A percentile compares a stretch with the other conserved stretches of the same genome.
phyloP scores from a whole-genome alignment of 495 filamentous ascomycete genomes.

The Penicillium macrosclerotiorum region DNA sequence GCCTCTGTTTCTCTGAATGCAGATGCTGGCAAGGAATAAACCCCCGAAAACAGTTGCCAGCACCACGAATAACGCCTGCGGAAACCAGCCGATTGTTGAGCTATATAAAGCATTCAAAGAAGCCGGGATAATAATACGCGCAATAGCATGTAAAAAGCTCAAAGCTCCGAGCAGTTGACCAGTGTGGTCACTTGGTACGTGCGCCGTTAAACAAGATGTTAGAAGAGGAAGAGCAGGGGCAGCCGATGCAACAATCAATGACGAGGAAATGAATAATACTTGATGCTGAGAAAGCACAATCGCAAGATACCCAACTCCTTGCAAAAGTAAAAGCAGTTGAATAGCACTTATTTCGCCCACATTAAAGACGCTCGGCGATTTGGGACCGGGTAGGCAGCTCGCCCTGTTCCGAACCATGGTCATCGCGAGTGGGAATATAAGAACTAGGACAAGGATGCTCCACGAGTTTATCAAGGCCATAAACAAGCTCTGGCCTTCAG shows the following conservation, averaged over 20 bases:
- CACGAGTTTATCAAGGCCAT: slow-evolving; percentile 1
- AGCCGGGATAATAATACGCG: slow-evolving; percentile 1
- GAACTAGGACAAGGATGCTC: slow-evolving; percentile 7
- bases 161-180: slow-evolving; percentile 6
- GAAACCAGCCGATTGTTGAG: slow-evolving; percentile 1
- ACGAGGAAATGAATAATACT: neutral
- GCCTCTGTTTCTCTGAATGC: too few relatives aligned
- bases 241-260: slow-evolving; percentile 4
- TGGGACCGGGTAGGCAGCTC: neutral
- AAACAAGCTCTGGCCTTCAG: slow-evolving; percentile 3
- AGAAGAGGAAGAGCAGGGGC: slow-evolving; percentile 4
- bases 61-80: slow-evolving; percentile 3
- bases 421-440: slow-evolving; percentile 3
- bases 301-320: neutral
- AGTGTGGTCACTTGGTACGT: slow-evolving; percentile 1
- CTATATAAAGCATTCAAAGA: slow-evolving; percentile 8
- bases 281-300: neutral
- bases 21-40: neutral
- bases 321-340: neutral
- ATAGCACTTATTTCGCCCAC: slow-evolving; percentile 6
- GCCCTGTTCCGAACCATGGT: neutral
- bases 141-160: slow-evolving; percentile 11
- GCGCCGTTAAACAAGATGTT: slow-evolving; percentile 5
- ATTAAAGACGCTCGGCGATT: neutral
- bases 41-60: neutral